Evolutionary conservation across 2,329 filamentous ascomycete species (phyloP), one percentile per base, ranked within the genome.

Genomic region (Hymenoscyphus infarciens): DNA sequence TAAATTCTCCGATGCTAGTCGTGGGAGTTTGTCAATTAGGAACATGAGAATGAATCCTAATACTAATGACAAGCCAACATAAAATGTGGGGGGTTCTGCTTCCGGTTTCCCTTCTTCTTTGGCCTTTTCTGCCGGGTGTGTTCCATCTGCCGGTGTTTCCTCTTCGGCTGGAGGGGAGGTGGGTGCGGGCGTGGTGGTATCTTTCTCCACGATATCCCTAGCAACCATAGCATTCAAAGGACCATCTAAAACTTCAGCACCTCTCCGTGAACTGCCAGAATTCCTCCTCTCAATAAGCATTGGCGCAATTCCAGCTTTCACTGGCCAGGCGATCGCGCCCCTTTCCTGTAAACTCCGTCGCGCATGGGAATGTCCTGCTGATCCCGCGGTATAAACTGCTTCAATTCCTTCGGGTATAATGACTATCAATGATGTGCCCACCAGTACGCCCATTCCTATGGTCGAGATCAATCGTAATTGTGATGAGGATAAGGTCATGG

Each of bases 361-460:
- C 16, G 66, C 64, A 67, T 73, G 69, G 25, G 64, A 57, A 61
- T 71, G 69, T 22, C 57, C 64, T n/a, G 54, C 63, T 15, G 78
- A 74, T 1, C 77, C 76, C 2, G 82, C 78, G 15, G 82, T 87
- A 69, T 95, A 91, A 62, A 97, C 83, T 2, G 95, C 94, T 74
- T 97, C 93, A 64, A 98, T 88, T 42, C 95, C 95, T 76, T 99
- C 95, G 0, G 95, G 95, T 71, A 99, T 97, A 73, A 99, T 98
- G 35, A 99, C 92, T 67, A 98, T 94, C 67, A 99, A 83, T 1
- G 94, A 94, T 31, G 95, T 98, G 39, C 95, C 95, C 16, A 99
- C 93, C 8, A 99, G 81, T 59, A 99, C 90, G 54, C 95, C 95
- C 76, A 97, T 92, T 60, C 95, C 95, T 74, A 98, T 85, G 62